Conservation (phyloP, 768 basidiomycete species). For the Calocybe gangraenosa region DNA sequence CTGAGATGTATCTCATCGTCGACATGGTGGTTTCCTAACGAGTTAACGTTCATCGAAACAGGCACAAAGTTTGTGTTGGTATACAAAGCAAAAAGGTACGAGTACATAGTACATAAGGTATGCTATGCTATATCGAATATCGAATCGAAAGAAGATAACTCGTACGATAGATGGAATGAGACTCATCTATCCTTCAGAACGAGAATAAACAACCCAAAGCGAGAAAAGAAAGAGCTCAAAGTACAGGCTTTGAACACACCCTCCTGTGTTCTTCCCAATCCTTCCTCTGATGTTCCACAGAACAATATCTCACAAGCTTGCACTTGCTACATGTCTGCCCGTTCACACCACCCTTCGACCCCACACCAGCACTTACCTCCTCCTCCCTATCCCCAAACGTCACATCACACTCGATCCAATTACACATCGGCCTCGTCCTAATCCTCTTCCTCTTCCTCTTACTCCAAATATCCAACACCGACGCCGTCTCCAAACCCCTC, state of each 20-base stretch:
- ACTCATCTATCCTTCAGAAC: too few species aligned
- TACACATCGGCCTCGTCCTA: slow-evolving; percentile 66
- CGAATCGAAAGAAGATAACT: too few species aligned
- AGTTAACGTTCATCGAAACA: too few species aligned
- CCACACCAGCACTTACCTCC: slow-evolving; percentile 31
- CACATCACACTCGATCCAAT: slow-evolving; percentile 74
- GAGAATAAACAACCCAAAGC: too few species aligned
- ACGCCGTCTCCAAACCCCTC: slow-evolving; percentile 55
- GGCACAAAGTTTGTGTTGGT: too few species aligned
- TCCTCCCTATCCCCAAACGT: slow-evolving; percentile 47
- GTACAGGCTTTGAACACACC: slow-evolving; percentile 44
- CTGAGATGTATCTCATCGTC: slow-evolving; percentile 61
- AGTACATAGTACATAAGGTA: too few species aligned
- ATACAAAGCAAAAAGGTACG: too few species aligned
- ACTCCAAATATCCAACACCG: slow-evolving; percentile 59
- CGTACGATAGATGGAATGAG: too few species aligned
- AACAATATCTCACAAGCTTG: slow-evolving; percentile 76
- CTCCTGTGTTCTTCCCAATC: slow-evolving; percentile 79
- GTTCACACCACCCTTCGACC: slow-evolving; percentile 35
- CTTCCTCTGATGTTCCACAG: slow-evolving; percentile 65
- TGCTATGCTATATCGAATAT: too few species aligned
- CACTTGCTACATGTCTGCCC: slow-evolving; percentile 76
- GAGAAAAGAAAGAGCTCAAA: too few species aligned
- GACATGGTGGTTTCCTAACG: slow-evolving; percentile 24
- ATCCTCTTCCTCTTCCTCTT: slow-evolving; percentile 48